Percentiles rank a stretch among this genome's conserved stretches.
Conservation (phyloP, 2,329 filamentous ascomycete genomes). For the Fusarium proliferatum region DNA sequence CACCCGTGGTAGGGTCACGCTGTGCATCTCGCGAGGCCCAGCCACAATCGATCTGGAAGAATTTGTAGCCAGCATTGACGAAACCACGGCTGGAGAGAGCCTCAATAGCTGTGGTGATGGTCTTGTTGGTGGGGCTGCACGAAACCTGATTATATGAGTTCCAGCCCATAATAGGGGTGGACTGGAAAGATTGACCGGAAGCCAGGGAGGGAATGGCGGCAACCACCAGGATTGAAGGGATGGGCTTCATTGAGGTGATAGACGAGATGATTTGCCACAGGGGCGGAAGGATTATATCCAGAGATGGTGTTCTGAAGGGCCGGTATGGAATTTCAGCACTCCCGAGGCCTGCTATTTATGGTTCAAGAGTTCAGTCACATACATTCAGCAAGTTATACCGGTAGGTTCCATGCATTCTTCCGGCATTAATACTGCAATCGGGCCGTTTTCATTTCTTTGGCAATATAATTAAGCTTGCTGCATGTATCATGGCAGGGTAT, state of each 20-base stretch:
- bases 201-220: not conserved
- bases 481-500: not conserved
- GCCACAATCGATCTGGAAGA: not conserved
- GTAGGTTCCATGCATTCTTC: not conserved
- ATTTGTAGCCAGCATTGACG: not conserved
- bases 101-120: not conserved
- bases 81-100: not conserved
- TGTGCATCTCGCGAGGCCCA: not conserved
- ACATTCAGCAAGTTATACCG: not conserved
- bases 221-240: not conserved
- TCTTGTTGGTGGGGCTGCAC: not conserved
- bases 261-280: not conserved
- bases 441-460: not conserved
- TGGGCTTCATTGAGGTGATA: not conserved
- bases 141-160: not conserved
- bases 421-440: not conserved
- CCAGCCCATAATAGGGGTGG: not conserved
- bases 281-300: rapidly evolving
- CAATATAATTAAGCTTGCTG: not conserved
- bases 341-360: not conserved
- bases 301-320: not conserved
- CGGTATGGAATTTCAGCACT: no score
- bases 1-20: not conserved
- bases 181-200: not conserved
- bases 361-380: not conserved